A percentile compares a stretch with the other conserved stretches of the same genome.
Evolutionary conservation across 2,329 filamentous ascomycete species (phyloP).

Genomic region (Metarhizium sp.): DNA sequence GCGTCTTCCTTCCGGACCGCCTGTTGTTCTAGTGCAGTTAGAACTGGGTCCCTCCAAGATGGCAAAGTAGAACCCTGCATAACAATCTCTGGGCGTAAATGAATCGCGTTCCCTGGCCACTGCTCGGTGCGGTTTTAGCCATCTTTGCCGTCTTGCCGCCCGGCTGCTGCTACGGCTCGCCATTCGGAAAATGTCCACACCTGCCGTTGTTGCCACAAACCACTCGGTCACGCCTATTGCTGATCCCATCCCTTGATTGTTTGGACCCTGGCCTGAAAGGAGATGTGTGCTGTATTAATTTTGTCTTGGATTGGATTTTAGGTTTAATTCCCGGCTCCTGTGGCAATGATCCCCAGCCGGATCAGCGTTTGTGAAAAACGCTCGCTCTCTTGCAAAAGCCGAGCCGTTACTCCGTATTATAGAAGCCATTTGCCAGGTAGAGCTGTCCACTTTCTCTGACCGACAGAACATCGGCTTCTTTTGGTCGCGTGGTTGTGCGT

Average conservation of each 20-base stretch:
- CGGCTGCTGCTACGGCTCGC: background rate
- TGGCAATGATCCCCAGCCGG: background rate
- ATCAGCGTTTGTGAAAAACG: background rate
- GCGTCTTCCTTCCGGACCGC: slow-evolving; percentile 1
- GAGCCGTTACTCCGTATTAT: background rate
- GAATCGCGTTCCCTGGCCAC: background rate
- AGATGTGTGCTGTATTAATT: background rate
- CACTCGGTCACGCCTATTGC: background rate
- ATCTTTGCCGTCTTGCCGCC: background rate
- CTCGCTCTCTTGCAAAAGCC: background rate
- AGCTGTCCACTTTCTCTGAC: background rate
- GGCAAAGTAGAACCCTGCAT: slow-evolving; percentile 4
- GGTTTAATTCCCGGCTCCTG: background rate
- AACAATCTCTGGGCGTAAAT: background rate
- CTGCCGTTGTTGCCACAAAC: background rate
- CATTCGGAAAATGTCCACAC: background rate
- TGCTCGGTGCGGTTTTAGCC: background rate
- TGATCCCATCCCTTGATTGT: background rate
- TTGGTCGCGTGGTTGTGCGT: background rate
- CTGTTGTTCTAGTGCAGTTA: background rate
- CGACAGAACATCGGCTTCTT: background rate
- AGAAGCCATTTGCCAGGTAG: background rate
- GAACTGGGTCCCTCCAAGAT: background rate
- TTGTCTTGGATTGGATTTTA: background rate
- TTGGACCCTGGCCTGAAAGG: too few relatives aligned